phyloP scores from a whole-genome alignment of 1,284 basidiomycete species.

The Coniferiporia sulphurascens region DNA sequence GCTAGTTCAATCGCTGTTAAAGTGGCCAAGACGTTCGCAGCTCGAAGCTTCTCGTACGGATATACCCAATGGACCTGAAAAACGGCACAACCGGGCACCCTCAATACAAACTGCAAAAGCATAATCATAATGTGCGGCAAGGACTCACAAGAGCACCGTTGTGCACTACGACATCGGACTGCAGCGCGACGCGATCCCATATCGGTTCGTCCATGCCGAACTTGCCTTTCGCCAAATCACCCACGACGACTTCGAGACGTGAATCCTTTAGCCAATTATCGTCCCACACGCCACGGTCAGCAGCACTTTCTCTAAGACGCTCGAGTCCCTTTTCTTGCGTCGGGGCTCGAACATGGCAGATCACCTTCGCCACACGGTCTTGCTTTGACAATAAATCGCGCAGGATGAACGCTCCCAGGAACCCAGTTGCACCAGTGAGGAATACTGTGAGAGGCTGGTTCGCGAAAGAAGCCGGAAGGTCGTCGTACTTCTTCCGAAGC shows the following conservation, averaged over 20 bases:
- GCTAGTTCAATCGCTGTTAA: constrained; percentile 82
- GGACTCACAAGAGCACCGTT: constrained; percentile 88
- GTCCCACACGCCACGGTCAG: constrained; percentile 88
- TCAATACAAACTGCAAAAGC: background rate
- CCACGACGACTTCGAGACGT: constrained; percentile 80
- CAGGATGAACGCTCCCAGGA: constrained; percentile 92
- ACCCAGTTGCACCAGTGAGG: constrained; percentile 96
- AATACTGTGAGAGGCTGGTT: constrained; percentile 72
- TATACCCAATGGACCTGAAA: constrained; percentile 96
- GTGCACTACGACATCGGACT: constrained; percentile 87
- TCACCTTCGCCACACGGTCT: constrained; percentile 76
- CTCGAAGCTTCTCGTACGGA: constrained; percentile 90
- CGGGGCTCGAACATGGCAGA: constrained; percentile 84
- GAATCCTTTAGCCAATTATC: constrained; percentile 76
- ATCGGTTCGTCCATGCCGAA: constrained; percentile 70
- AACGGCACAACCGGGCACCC: too few species aligned
- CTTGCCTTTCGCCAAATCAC: constrained; percentile 75
- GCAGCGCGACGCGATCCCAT: constrained; percentile 69
- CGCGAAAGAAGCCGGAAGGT: constrained; percentile 48
- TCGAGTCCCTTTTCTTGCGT: constrained; percentile 59
- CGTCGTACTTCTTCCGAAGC: constrained; percentile 58
- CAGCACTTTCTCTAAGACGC: constrained; percentile 74
- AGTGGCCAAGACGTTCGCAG: constrained; percentile 90
- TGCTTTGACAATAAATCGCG: constrained; percentile 69
- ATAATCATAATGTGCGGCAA: background rate